phyloP scores from a whole-genome alignment of 768 basidiomycete species.

The Xerocomus potaroensis region DNA sequence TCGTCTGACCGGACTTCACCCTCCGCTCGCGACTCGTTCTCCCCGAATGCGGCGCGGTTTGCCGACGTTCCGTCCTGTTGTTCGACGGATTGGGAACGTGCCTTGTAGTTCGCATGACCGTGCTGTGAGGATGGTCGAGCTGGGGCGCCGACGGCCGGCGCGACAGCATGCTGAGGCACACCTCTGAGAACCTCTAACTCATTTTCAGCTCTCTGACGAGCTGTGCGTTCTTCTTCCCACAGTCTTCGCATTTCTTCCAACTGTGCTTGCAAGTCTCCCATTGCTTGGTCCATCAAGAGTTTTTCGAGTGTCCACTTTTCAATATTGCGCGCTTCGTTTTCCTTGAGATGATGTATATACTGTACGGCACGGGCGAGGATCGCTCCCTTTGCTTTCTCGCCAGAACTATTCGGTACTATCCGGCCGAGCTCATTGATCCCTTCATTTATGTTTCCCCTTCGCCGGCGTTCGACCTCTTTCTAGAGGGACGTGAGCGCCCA shows the following conservation, averaged over 20 bases:
- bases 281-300: constrained; percentile 86
- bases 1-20: constrained; percentile 18
- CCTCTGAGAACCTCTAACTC: constrained; percentile 58
- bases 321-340: constrained; percentile 86
- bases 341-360: constrained; percentile 89
- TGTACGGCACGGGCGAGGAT: constrained; percentile 85
- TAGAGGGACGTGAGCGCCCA: constrained; percentile 30
- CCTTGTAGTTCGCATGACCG: constrained; percentile 6
- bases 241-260: constrained; percentile 76
- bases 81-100: constrained; percentile 29
- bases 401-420: constrained; percentile 83
- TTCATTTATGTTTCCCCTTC: constrained; percentile 93
- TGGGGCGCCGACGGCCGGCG: not conserved
- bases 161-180: constrained; percentile 18
- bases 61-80: constrained; percentile 17
- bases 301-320: constrained; percentile 95
- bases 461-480: constrained; percentile 98
- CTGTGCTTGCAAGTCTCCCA: constrained; percentile 82
- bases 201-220: constrained; percentile 55
- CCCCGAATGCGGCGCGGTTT: constrained; percentile 9
- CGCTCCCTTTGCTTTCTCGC: constrained; percentile 86
- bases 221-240: constrained; percentile 74
- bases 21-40: constrained; percentile 21
- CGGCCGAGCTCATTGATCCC: constrained; percentile 90
- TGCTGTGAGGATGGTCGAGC: constrained; percentile 20